These are phyloP conservation scores for Sporothrix humicola DNA, from an alignment of 2,329 filamentous ascomycete species.

Conservation along the genomic window DNA sequence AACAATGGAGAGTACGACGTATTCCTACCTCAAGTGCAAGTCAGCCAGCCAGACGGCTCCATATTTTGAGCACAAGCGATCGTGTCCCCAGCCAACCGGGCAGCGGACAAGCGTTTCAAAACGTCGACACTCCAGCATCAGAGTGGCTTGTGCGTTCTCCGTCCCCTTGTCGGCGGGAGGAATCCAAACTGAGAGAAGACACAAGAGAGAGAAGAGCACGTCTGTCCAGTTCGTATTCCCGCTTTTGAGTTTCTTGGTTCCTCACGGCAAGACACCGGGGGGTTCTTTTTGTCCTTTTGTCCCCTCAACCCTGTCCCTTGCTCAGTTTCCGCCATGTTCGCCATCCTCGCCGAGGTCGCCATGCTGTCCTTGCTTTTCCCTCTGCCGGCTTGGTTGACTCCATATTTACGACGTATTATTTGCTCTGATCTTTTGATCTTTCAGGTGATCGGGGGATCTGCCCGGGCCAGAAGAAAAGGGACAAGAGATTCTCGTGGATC, in stretches of 20 bases:
- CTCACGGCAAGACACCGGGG: too few species aligned
- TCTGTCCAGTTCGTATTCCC: constrained; percentile 11
- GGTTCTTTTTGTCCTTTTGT: neutral
- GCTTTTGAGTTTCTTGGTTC: constrained; percentile 18
- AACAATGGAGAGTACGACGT: too few species aligned
- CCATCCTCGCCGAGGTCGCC: neutral
- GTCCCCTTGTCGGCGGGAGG: neutral
- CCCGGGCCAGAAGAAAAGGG: neutral
- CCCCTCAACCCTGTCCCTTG: neutral
- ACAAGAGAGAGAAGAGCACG: neutral
- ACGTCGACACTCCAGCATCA: constrained; percentile 18
- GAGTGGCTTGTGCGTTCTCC: constrained; percentile 21
- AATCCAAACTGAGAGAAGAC: neutral
- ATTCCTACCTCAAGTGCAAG: neutral
- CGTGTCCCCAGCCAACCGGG: neutral
- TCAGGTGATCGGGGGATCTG: constrained; percentile 16
- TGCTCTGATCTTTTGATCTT: constrained; percentile 10
- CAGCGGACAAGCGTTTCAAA: constrained; percentile 23
- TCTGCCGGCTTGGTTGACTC: constrained; percentile 1
- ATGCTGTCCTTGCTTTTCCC: neutral
- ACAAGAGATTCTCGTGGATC: constrained; percentile 3
- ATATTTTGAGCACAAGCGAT: neutral
- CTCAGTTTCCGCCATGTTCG: neutral
- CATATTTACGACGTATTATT: neutral
- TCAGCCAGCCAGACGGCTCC: neutral